Evolutionary conservation across 371 early-diverging fungal species (phyloP).

Genomic region (Blakeslea trispora): DNA sequence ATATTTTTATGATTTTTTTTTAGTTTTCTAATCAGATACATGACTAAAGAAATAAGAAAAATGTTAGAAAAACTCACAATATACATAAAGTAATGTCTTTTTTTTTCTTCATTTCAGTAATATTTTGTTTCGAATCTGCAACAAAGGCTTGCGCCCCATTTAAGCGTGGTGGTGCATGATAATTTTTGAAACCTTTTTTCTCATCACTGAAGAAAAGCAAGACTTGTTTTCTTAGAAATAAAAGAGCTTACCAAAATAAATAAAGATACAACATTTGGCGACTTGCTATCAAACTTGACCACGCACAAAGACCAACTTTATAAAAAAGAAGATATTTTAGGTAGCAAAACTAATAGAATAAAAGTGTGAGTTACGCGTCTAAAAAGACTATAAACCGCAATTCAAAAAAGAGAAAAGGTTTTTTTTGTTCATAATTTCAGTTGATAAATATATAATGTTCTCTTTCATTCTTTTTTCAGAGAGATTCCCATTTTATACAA

Average conservation of each 20-base stretch:
- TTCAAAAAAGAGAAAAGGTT: background rate
- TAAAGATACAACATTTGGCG: background rate
- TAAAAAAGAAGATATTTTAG: too few relatives aligned
- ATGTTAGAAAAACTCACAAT: background rate
- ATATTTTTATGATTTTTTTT: background rate
- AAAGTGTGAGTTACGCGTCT: background rate
- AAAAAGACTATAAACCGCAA: background rate
- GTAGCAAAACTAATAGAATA: constrained; percentile 2
- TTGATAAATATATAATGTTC: constrained; percentile 28
- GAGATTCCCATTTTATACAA: constrained; percentile 33
- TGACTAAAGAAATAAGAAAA: too few relatives aligned
- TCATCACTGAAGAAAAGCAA: constrained; percentile 17
- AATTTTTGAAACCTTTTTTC: constrained; percentile 23
- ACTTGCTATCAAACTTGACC: too few relatives aligned
- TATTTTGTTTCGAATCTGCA: constrained; percentile 4
- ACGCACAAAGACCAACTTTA: too few relatives aligned
- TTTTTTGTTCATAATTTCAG: constrained; percentile 17
- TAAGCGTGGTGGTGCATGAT: constrained; percentile 34
- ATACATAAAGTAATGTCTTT: background rate
- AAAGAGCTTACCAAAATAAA: background rate
- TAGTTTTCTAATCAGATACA: background rate
- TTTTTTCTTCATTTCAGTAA: background rate
- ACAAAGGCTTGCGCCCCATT: constrained; percentile 12
- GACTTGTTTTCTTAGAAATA: too few relatives aligned
- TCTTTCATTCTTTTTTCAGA: constrained; percentile 29